Base-by-base conservation (phyloP, 345 rosid genomes). In the Citropsis articulata region DNA sequence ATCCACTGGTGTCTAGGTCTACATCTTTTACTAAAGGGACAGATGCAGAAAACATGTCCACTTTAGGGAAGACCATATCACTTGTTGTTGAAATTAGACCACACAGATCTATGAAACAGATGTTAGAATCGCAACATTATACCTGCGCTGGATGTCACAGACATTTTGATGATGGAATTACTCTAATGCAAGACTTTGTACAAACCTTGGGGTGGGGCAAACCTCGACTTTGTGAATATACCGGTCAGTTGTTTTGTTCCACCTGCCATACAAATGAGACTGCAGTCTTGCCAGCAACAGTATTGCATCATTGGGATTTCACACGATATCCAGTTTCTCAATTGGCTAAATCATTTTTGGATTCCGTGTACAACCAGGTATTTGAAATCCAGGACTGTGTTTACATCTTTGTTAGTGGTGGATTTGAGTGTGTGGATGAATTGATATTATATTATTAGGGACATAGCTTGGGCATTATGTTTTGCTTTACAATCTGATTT, bases 231-330 rank as follows among this genome's bases (percentile, higher is more conserved):
- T 96, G 99, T 73, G 95, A 94, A 75, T 96, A 92, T 87, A 90
- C 97, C 25, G 95, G 95, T 79, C 98, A 94, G 36, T 78, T 94
- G 80, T 96, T 89, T 83, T 96, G 99, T 83, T 92, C 94, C 77
- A 84, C 93, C 38, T 96, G 99, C 84, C 98, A 96, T 81, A 83
- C 91, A 78, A 91, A 90, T 87, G 97, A 94, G 59, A 84, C 87
- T 72, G 93, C 97, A 71, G 93, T 94, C 78, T 81, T 96, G 81
- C 99, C 99, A 40, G 95, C 97, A 13, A 90, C 90, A 88, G 98
- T 91, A 57, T 77, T 96, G 84, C 99, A 96, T 85, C 84, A 87
- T 75, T 96, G 99, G 98, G 98, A 96, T 86, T 94, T 96, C 83
- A 86, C 80, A 61, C 85, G 40, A 62, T 90, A 93, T 86, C 90